A percentile compares a stretch with the other conserved stretches of the same genome.
Evolutionary conservation across 352 stramenopile species (phyloP).

Genomic region (Phytophthora capsici): DNA sequence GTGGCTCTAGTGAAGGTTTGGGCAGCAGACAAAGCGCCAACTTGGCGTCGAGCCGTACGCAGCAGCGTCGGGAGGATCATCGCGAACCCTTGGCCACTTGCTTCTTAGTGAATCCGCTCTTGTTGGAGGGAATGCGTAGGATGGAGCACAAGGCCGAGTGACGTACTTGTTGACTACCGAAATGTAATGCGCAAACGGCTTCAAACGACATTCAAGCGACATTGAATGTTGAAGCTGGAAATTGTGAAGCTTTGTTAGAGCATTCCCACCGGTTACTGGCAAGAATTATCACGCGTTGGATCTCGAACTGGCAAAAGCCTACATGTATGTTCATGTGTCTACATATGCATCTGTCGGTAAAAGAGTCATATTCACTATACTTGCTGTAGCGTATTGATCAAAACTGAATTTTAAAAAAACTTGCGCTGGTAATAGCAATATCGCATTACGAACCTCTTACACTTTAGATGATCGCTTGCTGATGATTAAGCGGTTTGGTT

Average conservation of each 20-base stretch:
- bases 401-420: background rate
- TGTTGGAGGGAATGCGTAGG: background rate
- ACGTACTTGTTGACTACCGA: slow-evolving; percentile 14
- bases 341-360: no score
- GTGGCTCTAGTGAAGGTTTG: slow-evolving; percentile 2
- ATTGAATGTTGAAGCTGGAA: slow-evolving; percentile 11
- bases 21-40: slow-evolving; percentile 1
- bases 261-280: no score
- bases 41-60: slow-evolving; percentile 17
- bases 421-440: background rate
- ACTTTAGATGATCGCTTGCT: background rate
- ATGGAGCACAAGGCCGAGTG: background rate
- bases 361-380: no score
- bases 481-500: background rate
- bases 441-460: background rate
- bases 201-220: slow-evolving; percentile 2
- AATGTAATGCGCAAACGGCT: slow-evolving; percentile 10
- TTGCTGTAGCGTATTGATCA: no score
- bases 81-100: no score
- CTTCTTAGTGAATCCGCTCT: no score
- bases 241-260: no score
- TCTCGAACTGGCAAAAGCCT: no score
- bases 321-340: no score
- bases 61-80: slow-evolving; percentile 35
- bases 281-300: no score